Percentiles rank a stretch among this genome's conserved stretches.
These are phyloP conservation scores for Ceratocystis lukuohia DNA, from an alignment of 2,329 filamentous ascomycete species.

Conservation along the genomic window DNA sequence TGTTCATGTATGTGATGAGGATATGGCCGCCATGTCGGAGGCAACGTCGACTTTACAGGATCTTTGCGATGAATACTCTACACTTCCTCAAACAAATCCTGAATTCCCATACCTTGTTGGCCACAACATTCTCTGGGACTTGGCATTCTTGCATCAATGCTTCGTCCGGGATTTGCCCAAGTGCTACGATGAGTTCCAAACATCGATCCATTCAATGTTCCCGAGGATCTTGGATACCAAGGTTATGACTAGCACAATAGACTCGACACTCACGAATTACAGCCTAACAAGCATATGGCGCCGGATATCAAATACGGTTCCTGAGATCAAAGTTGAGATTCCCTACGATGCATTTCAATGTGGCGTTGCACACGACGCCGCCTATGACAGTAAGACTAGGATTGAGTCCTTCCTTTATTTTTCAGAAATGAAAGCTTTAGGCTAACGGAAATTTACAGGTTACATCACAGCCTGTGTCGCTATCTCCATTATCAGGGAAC, in stretches of 20 bases:
- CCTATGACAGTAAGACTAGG: conserved; percentile 39
- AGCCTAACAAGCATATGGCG: not conserved
- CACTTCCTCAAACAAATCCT: not conserved
- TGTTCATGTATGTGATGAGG: not conserved
- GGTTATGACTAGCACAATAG: conserved; percentile 37
- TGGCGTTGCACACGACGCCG: conserved; percentile 38
- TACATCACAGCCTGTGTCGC: conserved; percentile 32
- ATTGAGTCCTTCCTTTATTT: too few species aligned
- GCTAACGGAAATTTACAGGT: conserved; percentile 23
- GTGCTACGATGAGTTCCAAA: conserved; percentile 39
- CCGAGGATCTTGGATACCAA: conserved; percentile 46
- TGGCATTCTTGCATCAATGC: conserved; percentile 49
- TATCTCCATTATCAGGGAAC: conserved; percentile 24
- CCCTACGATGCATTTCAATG: conserved; percentile 25
- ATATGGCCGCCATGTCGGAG: not conserved
- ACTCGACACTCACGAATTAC: conserved; percentile 21
- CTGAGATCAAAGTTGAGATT: conserved; percentile 30
- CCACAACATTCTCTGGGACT: conserved; percentile 52
- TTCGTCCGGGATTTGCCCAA: conserved; percentile 47
- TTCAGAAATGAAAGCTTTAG: not conserved
- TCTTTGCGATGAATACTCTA: not conserved
- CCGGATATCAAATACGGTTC: not conserved
- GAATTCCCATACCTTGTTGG: conserved; percentile 34
- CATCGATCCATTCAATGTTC: conserved; percentile 32
- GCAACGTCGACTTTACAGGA: not conserved